These are phyloP conservation scores for Dactylella cylindrospora DNA, from an alignment of 2,329 filamentous ascomycete genomes.

Conservation along the genomic window DNA sequence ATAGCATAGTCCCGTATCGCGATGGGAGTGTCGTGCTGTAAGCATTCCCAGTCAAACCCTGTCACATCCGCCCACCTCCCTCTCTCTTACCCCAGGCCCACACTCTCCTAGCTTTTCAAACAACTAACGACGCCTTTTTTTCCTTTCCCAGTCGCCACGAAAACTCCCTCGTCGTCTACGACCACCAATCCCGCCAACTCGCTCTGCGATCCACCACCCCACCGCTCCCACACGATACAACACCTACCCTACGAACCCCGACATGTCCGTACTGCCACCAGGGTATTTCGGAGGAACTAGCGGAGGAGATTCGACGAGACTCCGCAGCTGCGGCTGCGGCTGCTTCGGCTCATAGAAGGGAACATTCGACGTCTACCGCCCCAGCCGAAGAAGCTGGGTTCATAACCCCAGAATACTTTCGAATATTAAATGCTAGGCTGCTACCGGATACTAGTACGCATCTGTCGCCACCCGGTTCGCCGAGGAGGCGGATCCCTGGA, in stretches of 20 bases:
- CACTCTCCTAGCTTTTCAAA: neutral
- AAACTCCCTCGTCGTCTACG: conserved; percentile 88
- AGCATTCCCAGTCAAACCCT: conserved; percentile 36
- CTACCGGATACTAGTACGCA: conserved; percentile 21
- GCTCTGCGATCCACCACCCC: conserved; percentile 68
- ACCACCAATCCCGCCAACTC: conserved; percentile 79
- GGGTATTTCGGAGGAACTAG: conserved; percentile 56
- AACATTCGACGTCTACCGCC: conserved; percentile 49
- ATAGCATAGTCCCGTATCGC: conserved; percentile 42
- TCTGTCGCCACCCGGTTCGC: conserved; percentile 33
- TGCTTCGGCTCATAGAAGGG: conserved; percentile 33
- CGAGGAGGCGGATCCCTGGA: conserved; percentile 51
- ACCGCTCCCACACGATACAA: conserved; percentile 49
- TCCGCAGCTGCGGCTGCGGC: conserved; percentile 21
- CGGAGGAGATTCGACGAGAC: conserved; percentile 50
- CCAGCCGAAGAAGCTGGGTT: conserved; percentile 63
- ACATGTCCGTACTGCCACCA: conserved; percentile 89
- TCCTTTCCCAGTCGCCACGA: conserved; percentile 71
- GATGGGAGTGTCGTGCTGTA: conserved; percentile 40
- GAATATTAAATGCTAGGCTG: conserved; percentile 70
- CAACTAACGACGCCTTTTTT: neutral
- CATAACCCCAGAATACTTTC: conserved; percentile 90
- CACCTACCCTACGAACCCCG: conserved; percentile 60
- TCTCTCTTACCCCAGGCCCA: neutral
- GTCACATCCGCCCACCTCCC: conserved; percentile 23